Evolutionary conservation across 331 rosid species (phyloP), one percentile per base, ranked within the genome.

Genomic region (Telfairia occidentalis): DNA sequence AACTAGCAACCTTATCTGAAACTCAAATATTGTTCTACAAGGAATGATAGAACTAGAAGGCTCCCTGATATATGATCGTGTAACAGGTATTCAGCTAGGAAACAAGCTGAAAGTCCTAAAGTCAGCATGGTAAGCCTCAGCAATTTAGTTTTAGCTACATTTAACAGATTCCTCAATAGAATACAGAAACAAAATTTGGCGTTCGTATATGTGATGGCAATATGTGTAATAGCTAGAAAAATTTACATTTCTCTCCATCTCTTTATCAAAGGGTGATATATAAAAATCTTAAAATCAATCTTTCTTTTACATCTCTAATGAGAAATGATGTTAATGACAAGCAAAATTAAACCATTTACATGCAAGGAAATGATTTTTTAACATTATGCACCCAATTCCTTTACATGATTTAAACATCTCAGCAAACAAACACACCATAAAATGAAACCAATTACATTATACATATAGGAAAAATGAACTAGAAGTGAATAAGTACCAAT

Each of bases 401-500:
- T 45, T 43, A 26, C 26, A 45, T 28, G 38, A 70, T 26, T 46
- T 38, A 28, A 54, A 24, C 5, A 34, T 35, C 16, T 37, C 34
- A 23, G 29, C 69, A 35, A 35, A 16, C 67, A 35, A 23, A 52
- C 34, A 70, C 19, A 19, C 35, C 21, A 67, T 37, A 24, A 43
- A 69, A 45, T 3, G 59, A 15, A 76, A 45, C 11, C 32, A 43
- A 0, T 53, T n/a, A 74, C 38, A n/a, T 28, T 40, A 74, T 78
- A 38, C 23, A 29, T 55, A 23, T 75, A 59, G 10, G 28, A 23
- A 49, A 71, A 48, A 71, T 4, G 18, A 48, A 29, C 76, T 24
- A 18, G 48, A 29, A 48, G 46, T 45, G 58, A 45, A 3, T 37
- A 80, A 64, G 67, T 95, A 92, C 99, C 97, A 95, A 82, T 92